A percentile compares a stretch with the other conserved stretches of the same genome.
Conservation (phyloP, 768 basidiomycete genomes). For the Phylloporus sp. region DNA sequence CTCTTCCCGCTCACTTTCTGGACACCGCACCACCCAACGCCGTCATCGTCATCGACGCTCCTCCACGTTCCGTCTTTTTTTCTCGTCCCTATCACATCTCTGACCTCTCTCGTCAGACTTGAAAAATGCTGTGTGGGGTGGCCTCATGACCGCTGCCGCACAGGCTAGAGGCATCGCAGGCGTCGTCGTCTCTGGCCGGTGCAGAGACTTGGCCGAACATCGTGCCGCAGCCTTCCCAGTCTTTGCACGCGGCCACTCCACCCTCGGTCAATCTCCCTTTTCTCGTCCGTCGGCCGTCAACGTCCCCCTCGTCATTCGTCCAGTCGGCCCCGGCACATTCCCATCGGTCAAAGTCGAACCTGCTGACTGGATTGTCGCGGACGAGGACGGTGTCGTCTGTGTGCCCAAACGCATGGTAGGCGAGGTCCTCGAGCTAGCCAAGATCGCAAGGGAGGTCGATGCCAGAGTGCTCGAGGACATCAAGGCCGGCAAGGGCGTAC, state of each 20-base stretch:
- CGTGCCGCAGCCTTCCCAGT: constrained; percentile 67
- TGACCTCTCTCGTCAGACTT: constrained; percentile 40
- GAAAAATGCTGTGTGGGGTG: constrained; percentile 88
- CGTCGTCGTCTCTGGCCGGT: constrained; percentile 79
- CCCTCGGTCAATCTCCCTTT: constrained; percentile 81
- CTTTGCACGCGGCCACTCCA: constrained; percentile 77
- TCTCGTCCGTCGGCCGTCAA: constrained; percentile 76
- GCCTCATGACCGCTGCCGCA: constrained; percentile 86
- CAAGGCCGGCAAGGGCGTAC: constrained; percentile 64
- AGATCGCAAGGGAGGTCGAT: constrained; percentile 59
- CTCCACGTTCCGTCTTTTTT: constrained; percentile 49
- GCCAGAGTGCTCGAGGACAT: constrained; percentile 71
- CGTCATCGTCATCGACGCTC: constrained; percentile 71
- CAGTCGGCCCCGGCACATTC: constrained; percentile 38
- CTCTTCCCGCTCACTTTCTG: constrained; percentile 71
- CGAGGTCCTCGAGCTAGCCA: constrained; percentile 55
- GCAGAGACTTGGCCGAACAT: constrained; percentile 80
- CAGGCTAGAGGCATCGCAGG: constrained; percentile 64
- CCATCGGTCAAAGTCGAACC: constrained; percentile 57
- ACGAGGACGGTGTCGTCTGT: constrained; percentile 86
- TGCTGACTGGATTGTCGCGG: constrained; percentile 81
- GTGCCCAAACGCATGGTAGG: constrained; percentile 53
- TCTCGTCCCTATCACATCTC: constrained; percentile 3
- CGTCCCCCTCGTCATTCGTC: constrained; percentile 49
- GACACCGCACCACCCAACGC: constrained; percentile 64